Evolutionary conservation across 208 protist species (phyloP), one percentile per base, ranked within the genome.

Genomic region (Vickermania spadyakhi): DNA sequence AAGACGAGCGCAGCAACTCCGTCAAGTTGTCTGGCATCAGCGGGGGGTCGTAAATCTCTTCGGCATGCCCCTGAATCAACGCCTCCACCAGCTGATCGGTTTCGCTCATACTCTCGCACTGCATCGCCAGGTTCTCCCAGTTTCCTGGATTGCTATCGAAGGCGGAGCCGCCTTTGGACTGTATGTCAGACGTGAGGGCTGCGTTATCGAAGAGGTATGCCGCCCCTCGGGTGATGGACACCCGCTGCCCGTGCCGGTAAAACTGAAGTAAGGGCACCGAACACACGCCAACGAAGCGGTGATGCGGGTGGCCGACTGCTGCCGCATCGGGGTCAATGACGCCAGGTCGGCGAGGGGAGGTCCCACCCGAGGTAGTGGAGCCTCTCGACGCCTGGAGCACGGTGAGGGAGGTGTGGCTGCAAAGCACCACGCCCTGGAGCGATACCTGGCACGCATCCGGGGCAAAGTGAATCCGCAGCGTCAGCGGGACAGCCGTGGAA

Each of bases 141-240:
- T 49, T 57, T 0, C 70, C 25, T 1, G 86, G 86, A 64, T 71
- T 71, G 57, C 74, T 73, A 13, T 63, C 18, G 2, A 21, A 28
- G 25, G 23, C 42, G 2, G 2, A 42, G 23, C 13, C 50, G 18
- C 2, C 53, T 3, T 3, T 29, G 2, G 64, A 53, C 21, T 63
- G 50, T n/a, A 84, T 25, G 2, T 66, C 72, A 1, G 69, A 59
- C 1, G 75, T 69, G 41, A 63, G 55, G 3, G 79, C 73, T 30
- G 80, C 85, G 69, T 86, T 83, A 62, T 89, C 75, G 52, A 93
- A 89, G 18, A 93, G 68, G 52, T 74, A 79, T 18, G 64, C 69
- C 2, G 56, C 63, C 14, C 74, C 68, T 30, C 81, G 72, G 52
- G 77, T 75, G 11, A 93, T 61, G 0, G 70, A 73, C 28, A 93